Evolutionary conservation across 306 rosid species (phyloP), one percentile per base, ranked within the genome.

Genomic region (Dryas octopetala): DNA sequence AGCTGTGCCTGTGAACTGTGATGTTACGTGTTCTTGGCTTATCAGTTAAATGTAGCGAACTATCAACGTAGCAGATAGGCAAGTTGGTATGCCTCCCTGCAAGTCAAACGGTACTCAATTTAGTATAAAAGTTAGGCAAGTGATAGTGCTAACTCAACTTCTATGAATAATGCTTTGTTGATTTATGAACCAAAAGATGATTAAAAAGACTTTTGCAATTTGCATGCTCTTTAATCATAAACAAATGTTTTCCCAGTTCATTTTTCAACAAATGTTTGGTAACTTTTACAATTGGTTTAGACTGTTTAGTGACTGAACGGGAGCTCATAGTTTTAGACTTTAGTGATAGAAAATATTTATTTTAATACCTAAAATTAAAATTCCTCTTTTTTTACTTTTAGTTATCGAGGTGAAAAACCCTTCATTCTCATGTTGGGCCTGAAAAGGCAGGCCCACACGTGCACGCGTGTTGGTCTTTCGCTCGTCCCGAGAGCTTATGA

Each of bases 401-500:
- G 48, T 8, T 28, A 69, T 51, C 49, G 23, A 40, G 46, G 57
- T 51, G 50, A 47, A 45, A 47, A 40, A 45, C 63, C 38, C 9
- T 38, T 9, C 23, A 15, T 8, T 48, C 11, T 41, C 12, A 4
- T 63, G 68, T 41, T 63, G 68, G 68, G 68, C 68, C 49, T 61
- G 68, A 62, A 62, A 62, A 7, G 48, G 13, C 11, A 63, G 68
- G 62, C 62, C 62, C 73, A 28, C 60, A 68, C 15, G 50, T 68
- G 73, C 73, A 15, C 48, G 51, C 63, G 64, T 57, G 75, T 57
- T 57, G 65, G 54, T 44, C 44, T 55, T 55, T 71, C 75, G 7
- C 75, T 26, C 8, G 65, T 23, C 23, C 38, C 66, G 45, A 71
- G 66, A 52, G 49, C 49, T 16, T 26, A 16, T 53, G 17, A 68